Conservation (phyloP, 2,329 filamentous ascomycete species). For the Pseudogymnoascus verrucosus region DNA sequence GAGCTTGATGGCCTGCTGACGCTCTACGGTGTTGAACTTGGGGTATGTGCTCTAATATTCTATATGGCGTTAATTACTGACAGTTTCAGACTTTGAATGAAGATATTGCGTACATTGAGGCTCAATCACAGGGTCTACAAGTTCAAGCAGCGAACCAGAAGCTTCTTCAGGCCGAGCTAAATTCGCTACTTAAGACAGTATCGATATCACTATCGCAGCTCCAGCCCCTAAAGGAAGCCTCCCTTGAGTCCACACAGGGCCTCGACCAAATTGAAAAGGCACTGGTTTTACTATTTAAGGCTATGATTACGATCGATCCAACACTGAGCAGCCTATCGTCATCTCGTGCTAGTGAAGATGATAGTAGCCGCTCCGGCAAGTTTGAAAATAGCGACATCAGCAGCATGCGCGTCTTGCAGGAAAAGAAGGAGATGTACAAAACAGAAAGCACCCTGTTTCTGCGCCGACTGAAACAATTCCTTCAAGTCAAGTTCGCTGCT, state of each 20-base stretch:
- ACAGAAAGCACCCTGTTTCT: slow-evolving; percentile 70
- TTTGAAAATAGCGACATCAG: slow-evolving; percentile 47
- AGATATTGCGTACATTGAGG: slow-evolving; percentile 94
- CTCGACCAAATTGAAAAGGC: slow-evolving; percentile 71
- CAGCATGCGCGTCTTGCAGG: slow-evolving; percentile 86
- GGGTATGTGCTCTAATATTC: slow-evolving; percentile 46
- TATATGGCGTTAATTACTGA: slow-evolving; percentile 18
- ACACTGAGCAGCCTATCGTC: slow-evolving; percentile 46
- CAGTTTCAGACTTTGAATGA: slow-evolving; percentile 71
- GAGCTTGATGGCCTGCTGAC: slow-evolving; percentile 92
- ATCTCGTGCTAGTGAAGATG: slow-evolving; percentile 33
- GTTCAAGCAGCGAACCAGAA: slow-evolving; percentile 97
- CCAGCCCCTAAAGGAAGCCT: slow-evolving; percentile 62
- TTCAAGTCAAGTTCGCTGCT: slow-evolving; percentile 71
- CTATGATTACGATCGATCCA: slow-evolving; percentile 89
- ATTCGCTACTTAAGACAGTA: slow-evolving; percentile 82
- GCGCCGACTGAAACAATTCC: slow-evolving; percentile 69
- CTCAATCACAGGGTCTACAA: slow-evolving; percentile 91
- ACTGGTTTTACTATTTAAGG: slow-evolving; percentile 77
- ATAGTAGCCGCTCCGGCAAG: slow-evolving; percentile 22
- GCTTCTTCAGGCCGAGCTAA: slow-evolving; percentile 75
- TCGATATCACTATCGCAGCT: slow-evolving; percentile 75
- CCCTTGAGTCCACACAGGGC: slow-evolving; percentile 62
- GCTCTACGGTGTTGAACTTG: slow-evolving; percentile 87
- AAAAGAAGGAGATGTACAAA: slow-evolving; percentile 87